phyloP scores from a whole-genome alignment of 2,329 filamentous ascomycete genomes.

The Aschersonia sp. region DNA sequence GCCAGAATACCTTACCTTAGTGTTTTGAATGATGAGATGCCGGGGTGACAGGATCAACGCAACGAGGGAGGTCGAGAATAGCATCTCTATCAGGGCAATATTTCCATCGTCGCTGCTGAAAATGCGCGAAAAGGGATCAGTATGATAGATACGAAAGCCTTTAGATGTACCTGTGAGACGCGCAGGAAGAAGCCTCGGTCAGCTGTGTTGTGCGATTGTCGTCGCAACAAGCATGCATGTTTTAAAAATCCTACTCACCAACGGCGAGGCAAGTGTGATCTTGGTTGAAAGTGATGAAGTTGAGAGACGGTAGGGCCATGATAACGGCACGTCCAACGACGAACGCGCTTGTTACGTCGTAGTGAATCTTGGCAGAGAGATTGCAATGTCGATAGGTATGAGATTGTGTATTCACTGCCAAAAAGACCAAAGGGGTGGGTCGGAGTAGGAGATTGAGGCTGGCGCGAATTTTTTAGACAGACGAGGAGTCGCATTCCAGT shows the following conservation, averaged over 20 bases:
- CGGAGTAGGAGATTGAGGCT: too few relatives aligned
- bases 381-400: too few relatives aligned
- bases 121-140: slow-evolving; percentile 88
- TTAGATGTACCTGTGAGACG: slow-evolving; percentile 61
- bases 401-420: too few relatives aligned
- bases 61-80: slow-evolving; percentile 94
- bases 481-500: too few relatives aligned
- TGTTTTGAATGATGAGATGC: slow-evolving; percentile 91
- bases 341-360: not conserved
- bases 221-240: not conserved
- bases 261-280: slow-evolving; percentile 96
- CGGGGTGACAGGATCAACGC: slow-evolving; percentile 85
- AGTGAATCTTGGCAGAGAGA: too few relatives aligned
- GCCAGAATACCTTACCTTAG: slow-evolving; percentile 66
- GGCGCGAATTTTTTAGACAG: too few relatives aligned
- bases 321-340: slow-evolving; percentile 9
- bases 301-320: slow-evolving; percentile 64
- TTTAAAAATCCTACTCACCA: slow-evolving; percentile 37
- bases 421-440: too few relatives aligned
- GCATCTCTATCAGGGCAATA: slow-evolving; percentile 93
- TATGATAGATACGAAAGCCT: slow-evolving; percentile 93
- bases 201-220: not conserved
- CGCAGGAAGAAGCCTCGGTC: not conserved
- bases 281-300: slow-evolving; percentile 98
- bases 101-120: slow-evolving; percentile 92